phyloP scores from a whole-genome alignment of 148 eudicot genomes.

The Rhododendron ovatum region DNA sequence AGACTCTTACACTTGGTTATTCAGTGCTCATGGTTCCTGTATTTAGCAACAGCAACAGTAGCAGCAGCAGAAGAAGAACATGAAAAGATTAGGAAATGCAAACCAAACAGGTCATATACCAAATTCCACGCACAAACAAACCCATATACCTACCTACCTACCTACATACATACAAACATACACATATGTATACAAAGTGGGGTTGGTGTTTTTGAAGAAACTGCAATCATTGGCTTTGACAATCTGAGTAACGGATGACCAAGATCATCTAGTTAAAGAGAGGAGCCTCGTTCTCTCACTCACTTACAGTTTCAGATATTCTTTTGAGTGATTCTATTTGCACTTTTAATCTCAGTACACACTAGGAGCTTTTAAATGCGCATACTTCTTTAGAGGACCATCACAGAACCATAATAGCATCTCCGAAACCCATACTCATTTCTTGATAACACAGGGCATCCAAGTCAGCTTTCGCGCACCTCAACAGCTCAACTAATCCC shows the following conservation, averaged over 20 bases:
- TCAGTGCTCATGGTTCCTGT: background rate
- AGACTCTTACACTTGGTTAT: background rate
- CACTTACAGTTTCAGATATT: background rate
- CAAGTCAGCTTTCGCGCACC: too few species aligned
- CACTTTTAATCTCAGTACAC: too few species aligned
- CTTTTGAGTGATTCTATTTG: too few species aligned
- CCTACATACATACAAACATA: background rate
- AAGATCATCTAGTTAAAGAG: background rate
- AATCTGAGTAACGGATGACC: background rate
- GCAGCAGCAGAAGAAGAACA: background rate
- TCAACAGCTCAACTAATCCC: too few species aligned
- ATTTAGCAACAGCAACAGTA: background rate
- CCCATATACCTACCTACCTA: background rate
- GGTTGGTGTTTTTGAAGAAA: background rate
- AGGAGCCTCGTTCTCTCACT: background rate
- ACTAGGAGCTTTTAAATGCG: too few species aligned
- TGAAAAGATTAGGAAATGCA: background rate
- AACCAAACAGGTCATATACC: background rate
- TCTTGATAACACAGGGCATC: too few species aligned
- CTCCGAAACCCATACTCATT: too few species aligned
- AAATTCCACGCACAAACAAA: background rate
- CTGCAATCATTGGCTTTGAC: background rate
- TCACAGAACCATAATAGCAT: too few species aligned
- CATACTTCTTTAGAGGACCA: too few species aligned
- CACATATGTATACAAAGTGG: background rate